Evolutionary conservation across 805 yeast genomes (phyloP).

Genomic region (Teunomyces gatunensis): DNA sequence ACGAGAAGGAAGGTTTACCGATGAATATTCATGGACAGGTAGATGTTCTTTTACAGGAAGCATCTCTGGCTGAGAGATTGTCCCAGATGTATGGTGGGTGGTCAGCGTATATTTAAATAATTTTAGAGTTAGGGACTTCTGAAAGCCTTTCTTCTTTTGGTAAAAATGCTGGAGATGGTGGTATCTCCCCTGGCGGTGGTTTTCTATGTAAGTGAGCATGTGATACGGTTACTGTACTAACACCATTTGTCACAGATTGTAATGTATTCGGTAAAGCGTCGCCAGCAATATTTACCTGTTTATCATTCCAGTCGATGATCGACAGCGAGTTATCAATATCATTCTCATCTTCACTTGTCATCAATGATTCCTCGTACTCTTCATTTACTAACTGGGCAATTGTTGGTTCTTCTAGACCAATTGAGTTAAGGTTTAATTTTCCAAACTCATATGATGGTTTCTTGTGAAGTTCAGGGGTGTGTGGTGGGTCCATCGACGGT

Average conservation of each 20-base stretch:
- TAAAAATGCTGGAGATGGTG: background rate
- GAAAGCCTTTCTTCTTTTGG: background rate
- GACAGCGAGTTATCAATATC: background rate
- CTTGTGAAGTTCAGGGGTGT: background rate
- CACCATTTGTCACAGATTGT: background rate
- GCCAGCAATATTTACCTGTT: conserved; percentile 2
- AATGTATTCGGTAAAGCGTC: conserved; percentile 2
- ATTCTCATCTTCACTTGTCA: background rate
- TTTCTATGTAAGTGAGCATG: background rate
- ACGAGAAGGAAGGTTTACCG: conserved; percentile 75
- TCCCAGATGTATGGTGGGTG: conserved; percentile 94
- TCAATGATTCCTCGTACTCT: background rate
- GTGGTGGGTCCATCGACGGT: background rate
- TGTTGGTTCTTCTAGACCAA: background rate
- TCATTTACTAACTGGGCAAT: background rate
- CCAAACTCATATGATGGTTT: conserved; percentile 23
- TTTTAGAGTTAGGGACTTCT: background rate
- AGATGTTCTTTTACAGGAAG: conserved; percentile 80
- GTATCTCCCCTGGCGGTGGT: background rate
- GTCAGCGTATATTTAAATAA: conserved; percentile 43
- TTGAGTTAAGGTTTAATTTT: conserved; percentile 5
- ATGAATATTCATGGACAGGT: conserved; percentile 92
- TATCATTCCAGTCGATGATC: background rate
- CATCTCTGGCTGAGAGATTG: conserved; percentile 67
- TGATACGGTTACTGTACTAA: background rate